These are phyloP conservation scores for Penicillium pancosmium DNA, from an alignment of 495 filamentous ascomycete species.

Conservation along the genomic window DNA sequence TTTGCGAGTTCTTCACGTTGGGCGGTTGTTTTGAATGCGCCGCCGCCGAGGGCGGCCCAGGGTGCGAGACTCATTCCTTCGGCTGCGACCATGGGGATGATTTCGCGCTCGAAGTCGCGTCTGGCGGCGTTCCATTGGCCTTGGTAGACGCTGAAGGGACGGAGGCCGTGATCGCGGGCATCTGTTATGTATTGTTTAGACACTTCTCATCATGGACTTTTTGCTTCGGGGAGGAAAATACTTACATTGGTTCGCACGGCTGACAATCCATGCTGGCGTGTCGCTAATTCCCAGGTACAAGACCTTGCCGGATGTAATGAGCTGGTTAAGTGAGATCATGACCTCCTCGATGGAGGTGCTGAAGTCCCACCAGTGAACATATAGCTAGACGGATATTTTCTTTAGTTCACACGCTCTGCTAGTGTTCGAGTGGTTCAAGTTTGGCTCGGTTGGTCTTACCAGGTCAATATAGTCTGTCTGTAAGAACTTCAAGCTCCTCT, in stretches of 20 bases:
- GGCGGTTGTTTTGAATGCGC: slow-evolving; percentile 36
- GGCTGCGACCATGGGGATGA: slow-evolving; percentile 63
- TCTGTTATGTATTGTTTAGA: slow-evolving; percentile 34
- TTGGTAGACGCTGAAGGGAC: slow-evolving; percentile 69
- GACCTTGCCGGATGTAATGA: slow-evolving; percentile 65
- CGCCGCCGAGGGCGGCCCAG: slow-evolving; percentile 66
- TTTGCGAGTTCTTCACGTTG: slow-evolving; percentile 25
- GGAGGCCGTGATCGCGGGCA: slow-evolving; percentile 63
- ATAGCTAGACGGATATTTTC: slow-evolving; percentile 22
- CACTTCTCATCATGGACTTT: too few relatives aligned
- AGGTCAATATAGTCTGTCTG: slow-evolving; percentile 68
- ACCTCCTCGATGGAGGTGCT: slow-evolving; percentile 65
- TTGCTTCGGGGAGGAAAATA: not conserved
- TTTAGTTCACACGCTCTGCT: not conserved
- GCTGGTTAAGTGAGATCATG: slow-evolving; percentile 66
- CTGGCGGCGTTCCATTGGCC: slow-evolving; percentile 61
- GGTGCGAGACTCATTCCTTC: slow-evolving; percentile 74
- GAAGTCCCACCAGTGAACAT: slow-evolving; percentile 71
- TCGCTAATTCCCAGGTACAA: slow-evolving; percentile 72
- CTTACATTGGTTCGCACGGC: slow-evolving; percentile 60
- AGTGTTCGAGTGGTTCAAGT: not conserved
- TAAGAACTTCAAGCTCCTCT: slow-evolving; percentile 59
- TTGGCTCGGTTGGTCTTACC: not conserved
- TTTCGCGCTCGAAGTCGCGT: slow-evolving; percentile 72
- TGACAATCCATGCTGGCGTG: slow-evolving; percentile 71